These are phyloP conservation scores for Magnolia officinalis DNA, from an alignment of 164 flowering plant genomes.

Conservation along the genomic window DNA sequence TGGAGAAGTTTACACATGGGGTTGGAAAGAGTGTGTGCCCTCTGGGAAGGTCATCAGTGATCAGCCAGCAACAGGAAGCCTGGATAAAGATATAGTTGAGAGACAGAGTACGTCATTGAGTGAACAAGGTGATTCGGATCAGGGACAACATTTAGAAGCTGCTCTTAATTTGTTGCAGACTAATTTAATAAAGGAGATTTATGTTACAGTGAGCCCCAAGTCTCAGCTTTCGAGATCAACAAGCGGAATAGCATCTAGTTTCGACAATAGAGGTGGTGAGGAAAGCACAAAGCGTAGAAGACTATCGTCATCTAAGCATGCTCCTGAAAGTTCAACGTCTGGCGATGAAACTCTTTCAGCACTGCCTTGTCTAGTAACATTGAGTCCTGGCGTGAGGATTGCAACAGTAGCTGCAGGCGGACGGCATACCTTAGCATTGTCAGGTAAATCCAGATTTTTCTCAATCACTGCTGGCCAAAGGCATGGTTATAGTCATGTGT, in stretches of 20 bases:
- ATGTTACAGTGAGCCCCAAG: constrained; percentile 61
- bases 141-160: neutral
- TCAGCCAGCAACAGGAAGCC: constrained; percentile 28
- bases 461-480: neutral
- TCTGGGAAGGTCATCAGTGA: constrained; percentile 81
- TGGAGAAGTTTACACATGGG: constrained; percentile 97
- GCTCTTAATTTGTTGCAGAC: constrained; percentile 12
- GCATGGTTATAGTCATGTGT: neutral
- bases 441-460: constrained; percentile 49
- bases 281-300: constrained; percentile 77
- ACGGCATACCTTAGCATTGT: constrained; percentile 87
- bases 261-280: constrained; percentile 47
- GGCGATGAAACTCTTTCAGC: constrained; percentile 78
- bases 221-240: constrained; percentile 52
- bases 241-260: constrained; percentile 39
- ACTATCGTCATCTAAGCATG: constrained; percentile 63
- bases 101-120: constrained; percentile 41
- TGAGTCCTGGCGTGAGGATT: constrained; percentile 82
- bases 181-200: constrained; percentile 19
- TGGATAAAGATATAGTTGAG: constrained; percentile 52
- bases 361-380: constrained; percentile 77
- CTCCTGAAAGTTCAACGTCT: constrained; percentile 66
- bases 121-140: constrained; percentile 61
- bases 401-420: constrained; percentile 93
- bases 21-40: constrained; percentile 98